phyloP scores from a whole-genome alignment of 2,329 filamentous ascomycete genomes.

The Pseudogymnoascus sp. region DNA sequence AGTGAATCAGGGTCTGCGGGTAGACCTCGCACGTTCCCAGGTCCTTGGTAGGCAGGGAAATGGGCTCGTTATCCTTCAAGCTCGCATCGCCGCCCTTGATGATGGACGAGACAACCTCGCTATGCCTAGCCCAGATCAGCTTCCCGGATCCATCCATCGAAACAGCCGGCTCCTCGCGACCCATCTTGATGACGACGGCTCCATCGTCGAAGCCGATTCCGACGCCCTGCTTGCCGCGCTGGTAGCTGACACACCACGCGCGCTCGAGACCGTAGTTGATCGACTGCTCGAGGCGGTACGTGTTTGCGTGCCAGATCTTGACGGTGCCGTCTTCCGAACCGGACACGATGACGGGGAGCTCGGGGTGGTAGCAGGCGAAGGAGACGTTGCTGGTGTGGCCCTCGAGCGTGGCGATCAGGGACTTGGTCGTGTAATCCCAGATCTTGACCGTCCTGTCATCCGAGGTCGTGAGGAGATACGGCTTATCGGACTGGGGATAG shows the following conservation, averaged over 20 bases:
- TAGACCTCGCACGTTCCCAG: constrained; percentile 95
- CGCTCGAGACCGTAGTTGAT: constrained; percentile 92
- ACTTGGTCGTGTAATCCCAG: constrained; percentile 99
- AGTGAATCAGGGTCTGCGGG: constrained; percentile 87
- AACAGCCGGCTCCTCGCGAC: constrained; percentile 91
- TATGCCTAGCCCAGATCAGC: constrained; percentile 91
- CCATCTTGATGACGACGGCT: constrained; percentile 95
- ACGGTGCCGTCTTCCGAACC: constrained; percentile 96
- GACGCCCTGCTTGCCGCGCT: constrained; percentile 87
- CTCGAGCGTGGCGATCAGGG: constrained; percentile 89
- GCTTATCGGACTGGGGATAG: constrained; percentile 65
- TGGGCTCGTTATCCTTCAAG: constrained; percentile 81
- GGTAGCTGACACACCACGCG: constrained; percentile 95
- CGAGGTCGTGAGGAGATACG: constrained; percentile 90
- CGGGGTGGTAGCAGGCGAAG: constrained; percentile 95
- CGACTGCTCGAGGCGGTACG: constrained; percentile 91
- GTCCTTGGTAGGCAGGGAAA: constrained; percentile 84
- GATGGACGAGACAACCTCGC: constrained; percentile 87
- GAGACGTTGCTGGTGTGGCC: constrained; percentile 97
- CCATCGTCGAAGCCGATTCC: constrained; percentile 97
- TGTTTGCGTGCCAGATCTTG: constrained; percentile 98
- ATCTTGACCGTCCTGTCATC: constrained; percentile 96
- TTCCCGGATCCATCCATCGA: constrained; percentile 97
- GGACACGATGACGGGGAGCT: constrained; percentile 93
- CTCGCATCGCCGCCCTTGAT: constrained; percentile 84